Base-by-base conservation (phyloP, 2,329 filamentous ascomycete genomes). In the Neonectria ditissima region DNA sequence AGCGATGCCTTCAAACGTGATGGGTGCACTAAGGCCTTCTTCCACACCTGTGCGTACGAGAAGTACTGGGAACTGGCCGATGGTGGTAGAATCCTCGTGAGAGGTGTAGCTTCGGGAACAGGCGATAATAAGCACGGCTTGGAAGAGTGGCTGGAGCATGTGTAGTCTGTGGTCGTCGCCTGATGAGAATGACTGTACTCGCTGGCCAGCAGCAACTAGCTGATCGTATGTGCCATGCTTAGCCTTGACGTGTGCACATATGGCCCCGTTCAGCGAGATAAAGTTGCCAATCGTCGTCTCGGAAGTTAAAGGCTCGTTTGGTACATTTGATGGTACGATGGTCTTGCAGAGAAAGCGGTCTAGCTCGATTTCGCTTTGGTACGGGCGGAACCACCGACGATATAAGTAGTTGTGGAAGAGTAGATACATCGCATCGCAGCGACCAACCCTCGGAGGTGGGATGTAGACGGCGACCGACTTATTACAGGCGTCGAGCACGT, bases 331-430 rank as follows among this genome's bases (percentile, higher is more conserved):
- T 7, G 52, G 52, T 8, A 16, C 5, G 4, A 64, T 61, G 13
- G 34, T 44, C n/a, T 64, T 61, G 62, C 62, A 64, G 30, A 64
- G 24, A 39, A 61, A 61, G 20, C 62, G 62, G n/a, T n/a, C 22
- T n/a, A 22, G 30, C 22, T 57, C 62, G 28, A 64, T 56, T 30
- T 64, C 57, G 57, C 56, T 64, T 41, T 37, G 39, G n/a, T 60
- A 64, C 13, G 57, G 57, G 16, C 24, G 45, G 30, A 64, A 63
- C 61, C 61, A 63, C 20, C 47, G 47, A 2, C 39, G 37, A 51
- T 56, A 65, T 7, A 65, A 24, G 39, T 65, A 62, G n/a, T 65
- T 65, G 18, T 59, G 43, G 41, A 37, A 18, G 20, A 8, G 26
- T n/a, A n/a, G n/a, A n/a, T n/a, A n/a, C n/a, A n/a, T n/a, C n/a